Evolutionary conservation across 2,329 filamentous ascomycete genomes (phyloP).

Genomic region (Apiospora pterosperma): DNA sequence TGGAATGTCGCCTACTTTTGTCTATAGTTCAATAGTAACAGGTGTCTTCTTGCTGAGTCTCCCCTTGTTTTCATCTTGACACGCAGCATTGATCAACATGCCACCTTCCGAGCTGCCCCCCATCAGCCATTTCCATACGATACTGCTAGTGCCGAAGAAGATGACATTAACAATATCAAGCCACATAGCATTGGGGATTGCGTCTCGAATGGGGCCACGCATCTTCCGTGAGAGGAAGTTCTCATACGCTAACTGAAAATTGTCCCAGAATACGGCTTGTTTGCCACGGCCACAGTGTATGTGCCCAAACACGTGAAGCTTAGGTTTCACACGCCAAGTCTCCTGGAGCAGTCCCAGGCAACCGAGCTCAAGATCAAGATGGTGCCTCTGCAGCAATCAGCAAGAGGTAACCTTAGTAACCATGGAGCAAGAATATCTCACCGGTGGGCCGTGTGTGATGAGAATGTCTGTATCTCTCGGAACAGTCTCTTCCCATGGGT

Average conservation of each 20-base stretch:
- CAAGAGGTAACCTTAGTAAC: background rate
- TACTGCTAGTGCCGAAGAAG: slow-evolving; percentile 40
- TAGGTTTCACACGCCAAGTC: slow-evolving; percentile 69
- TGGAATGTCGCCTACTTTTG: background rate
- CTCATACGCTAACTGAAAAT: slow-evolving; percentile 69
- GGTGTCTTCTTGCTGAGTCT: slow-evolving; percentile 37
- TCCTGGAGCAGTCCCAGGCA: slow-evolving; percentile 70
- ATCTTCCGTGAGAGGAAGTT: slow-evolving; percentile 47
- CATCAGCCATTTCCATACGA: slow-evolving; percentile 57
- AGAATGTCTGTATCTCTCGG: slow-evolving; percentile 73
- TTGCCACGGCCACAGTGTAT: slow-evolving; percentile 73
- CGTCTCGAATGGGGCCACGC: slow-evolving; percentile 41
- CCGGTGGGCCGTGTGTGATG: slow-evolving; percentile 77
- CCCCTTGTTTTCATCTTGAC: slow-evolving; percentile 52
- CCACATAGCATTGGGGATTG: slow-evolving; percentile 45
- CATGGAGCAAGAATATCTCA: slow-evolving; percentile 25
- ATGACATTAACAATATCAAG: slow-evolving; percentile 42
- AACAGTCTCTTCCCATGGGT: slow-evolving; percentile 71
- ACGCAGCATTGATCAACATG: slow-evolving; percentile 55
- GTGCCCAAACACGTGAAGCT: slow-evolving; percentile 81
- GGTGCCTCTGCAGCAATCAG: slow-evolving; percentile 47
- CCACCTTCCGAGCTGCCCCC: slow-evolving; percentile 47
- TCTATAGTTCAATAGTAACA: slow-evolving; percentile 17
- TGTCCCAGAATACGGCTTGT: slow-evolving; percentile 71
- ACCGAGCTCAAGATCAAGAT: slow-evolving; percentile 67